phyloP scores from a whole-genome alignment of 495 filamentous ascomycete species.

The Trichoderma reesei region DNA sequence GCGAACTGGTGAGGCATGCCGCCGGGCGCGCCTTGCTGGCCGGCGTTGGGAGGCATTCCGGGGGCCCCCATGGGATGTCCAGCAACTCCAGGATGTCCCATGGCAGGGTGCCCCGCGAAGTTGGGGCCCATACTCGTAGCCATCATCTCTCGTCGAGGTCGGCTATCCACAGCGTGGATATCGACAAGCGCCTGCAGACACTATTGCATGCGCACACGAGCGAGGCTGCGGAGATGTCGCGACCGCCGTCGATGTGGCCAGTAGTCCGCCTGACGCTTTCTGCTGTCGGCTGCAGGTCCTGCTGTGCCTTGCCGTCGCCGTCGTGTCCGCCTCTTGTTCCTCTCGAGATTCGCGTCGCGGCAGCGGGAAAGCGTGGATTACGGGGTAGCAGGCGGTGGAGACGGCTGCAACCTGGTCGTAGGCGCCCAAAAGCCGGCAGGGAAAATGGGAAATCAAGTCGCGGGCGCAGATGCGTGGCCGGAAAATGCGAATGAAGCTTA shows the following conservation, averaged over 20 bases:
- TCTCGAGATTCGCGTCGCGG: conserved; percentile 1
- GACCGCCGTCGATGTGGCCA: neutral
- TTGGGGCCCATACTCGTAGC: conserved; percentile 55
- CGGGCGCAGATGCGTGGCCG: neutral
- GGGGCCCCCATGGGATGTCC: conserved; percentile 60
- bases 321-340: neutral
- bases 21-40: conserved; percentile 56
- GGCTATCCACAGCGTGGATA: conserved; percentile 44
- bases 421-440: neutral
- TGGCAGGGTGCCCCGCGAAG: conserved; percentile 59
- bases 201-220: conserved; percentile 36
- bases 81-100: conserved; percentile 61
- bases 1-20: conserved; percentile 60
- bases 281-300: neutral
- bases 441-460: neutral
- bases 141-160: conserved; percentile 45
- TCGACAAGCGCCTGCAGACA: conserved; percentile 27
- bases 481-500: neutral
- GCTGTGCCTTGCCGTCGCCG: too few species aligned
- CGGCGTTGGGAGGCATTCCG: conserved; percentile 50
- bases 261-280: neutral
- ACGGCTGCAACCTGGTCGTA: neutral
- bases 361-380: neutral
- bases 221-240: neutral
- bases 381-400: neutral